Conservation (phyloP, 2,329 filamentous ascomycete species). For the Calonectria multiphialidica region DNA sequence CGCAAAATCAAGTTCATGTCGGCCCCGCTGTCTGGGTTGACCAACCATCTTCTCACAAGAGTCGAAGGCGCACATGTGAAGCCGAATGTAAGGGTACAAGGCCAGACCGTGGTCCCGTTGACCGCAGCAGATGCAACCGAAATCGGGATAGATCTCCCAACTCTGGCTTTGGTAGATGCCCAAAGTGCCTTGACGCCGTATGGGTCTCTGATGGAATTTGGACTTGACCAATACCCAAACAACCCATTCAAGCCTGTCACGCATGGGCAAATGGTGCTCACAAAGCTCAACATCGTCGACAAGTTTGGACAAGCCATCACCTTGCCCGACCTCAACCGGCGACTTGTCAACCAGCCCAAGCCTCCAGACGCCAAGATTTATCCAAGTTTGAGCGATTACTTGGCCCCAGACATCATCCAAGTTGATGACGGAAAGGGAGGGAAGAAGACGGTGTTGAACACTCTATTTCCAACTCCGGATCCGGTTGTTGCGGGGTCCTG, state of each 20-base stretch:
- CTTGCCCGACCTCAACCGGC: neutral
- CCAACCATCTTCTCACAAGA: neutral
- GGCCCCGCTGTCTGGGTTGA: neutral
- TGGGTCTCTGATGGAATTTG: neutral
- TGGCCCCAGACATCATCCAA: neutral
- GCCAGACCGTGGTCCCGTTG: neutral
- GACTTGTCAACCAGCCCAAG: neutral
- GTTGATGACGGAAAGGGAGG: neutral
- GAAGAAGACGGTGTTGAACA: neutral
- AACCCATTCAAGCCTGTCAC: neutral
- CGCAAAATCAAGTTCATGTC: neutral
- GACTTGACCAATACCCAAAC: neutral
- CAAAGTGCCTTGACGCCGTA: neutral
- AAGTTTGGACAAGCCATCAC: neutral
- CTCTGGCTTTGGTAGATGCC: neutral
- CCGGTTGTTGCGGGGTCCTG: neutral
- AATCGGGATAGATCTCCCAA: neutral
- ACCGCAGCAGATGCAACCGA: neutral
- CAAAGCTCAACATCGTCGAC: neutral
- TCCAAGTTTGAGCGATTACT: neutral
- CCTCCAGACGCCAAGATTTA: neutral
- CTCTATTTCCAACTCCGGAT: neutral
- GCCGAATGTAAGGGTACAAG: neutral
- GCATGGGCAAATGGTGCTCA: neutral
- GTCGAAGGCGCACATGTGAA: neutral